A percentile compares a stretch with the other conserved stretches of the same genome.
Conservation (phyloP, 2,329 filamentous ascomycete genomes). For the Cercospora sp. region DNA sequence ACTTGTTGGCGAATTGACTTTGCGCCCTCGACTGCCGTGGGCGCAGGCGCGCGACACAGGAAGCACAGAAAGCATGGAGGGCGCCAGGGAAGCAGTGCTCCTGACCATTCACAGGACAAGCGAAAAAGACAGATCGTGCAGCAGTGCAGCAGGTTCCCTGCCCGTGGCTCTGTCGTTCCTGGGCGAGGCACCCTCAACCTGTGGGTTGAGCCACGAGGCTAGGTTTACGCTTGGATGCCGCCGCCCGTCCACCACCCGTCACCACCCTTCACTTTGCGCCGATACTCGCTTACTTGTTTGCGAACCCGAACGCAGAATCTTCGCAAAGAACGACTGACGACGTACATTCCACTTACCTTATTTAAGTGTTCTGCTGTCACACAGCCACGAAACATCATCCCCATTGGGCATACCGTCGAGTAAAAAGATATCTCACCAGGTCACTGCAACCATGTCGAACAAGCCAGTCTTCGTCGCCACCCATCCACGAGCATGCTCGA, state of each 20-base stretch:
- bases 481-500: slow-evolving; percentile 92
- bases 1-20: background rate
- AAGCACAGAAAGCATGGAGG: background rate
- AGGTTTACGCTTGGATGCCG: slow-evolving; percentile 13
- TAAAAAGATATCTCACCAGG: background rate
- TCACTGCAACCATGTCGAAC: slow-evolving; percentile 58
- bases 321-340: background rate
- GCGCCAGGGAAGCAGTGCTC: background rate
- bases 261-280: background rate
- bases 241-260: slow-evolving; percentile 2
- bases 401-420: background rate
- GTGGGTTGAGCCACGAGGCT: slow-evolving; percentile 19
- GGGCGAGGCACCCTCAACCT: slow-evolving; percentile 15
- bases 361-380: background rate
- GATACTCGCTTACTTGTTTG: slow-evolving; percentile 3
- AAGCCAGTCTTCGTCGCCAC: slow-evolving; percentile 91
- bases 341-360: background rate
- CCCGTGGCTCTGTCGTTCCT: slow-evolving; percentile 1
- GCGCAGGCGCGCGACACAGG: background rate
- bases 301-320: slow-evolving; percentile 6
- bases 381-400: background rate
- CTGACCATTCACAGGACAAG: background rate
- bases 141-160: background rate
- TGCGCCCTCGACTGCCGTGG: background rate
- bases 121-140: background rate